These are phyloP conservation scores for Russula compacta DNA, from an alignment of 768 basidiomycete genomes.

Conservation along the genomic window DNA sequence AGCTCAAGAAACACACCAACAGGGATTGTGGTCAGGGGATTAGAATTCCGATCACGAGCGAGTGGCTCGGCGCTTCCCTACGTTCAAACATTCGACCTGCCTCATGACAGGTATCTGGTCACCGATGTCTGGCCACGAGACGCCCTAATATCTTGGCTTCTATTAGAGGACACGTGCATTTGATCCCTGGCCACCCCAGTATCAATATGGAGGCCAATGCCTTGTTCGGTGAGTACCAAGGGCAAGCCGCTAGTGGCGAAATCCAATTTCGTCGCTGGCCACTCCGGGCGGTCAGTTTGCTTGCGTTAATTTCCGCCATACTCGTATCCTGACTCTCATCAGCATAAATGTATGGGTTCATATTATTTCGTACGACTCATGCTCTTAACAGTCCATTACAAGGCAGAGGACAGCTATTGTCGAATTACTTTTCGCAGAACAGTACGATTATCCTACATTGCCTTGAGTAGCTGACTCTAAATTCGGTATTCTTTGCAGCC, in stretches of 20 bases:
- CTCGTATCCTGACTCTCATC: conserved; percentile 9
- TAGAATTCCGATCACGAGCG: conserved; percentile 6
- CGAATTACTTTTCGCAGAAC: conserved; percentile 83
- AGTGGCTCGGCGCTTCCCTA: conserved; percentile 22
- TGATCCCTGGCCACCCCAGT: conserved; percentile 35
- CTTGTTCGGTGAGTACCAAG: conserved; percentile 60
- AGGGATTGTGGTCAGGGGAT: conserved; percentile 17
- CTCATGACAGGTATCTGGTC: conserved; percentile 17
- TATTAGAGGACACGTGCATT: conserved; percentile 54
- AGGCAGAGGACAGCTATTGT: conserved; percentile 64
- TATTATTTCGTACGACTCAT: background rate
- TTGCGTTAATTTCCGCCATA: background rate
- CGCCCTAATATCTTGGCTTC: background rate
- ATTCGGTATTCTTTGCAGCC: conserved; percentile 34
- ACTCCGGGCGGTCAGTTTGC: conserved; percentile 45
- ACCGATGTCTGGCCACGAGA: background rate
- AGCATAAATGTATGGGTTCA: conserved; percentile 59
- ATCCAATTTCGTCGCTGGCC: conserved; percentile 67
- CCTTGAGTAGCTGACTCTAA: background rate
- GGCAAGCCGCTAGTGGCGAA: conserved; percentile 45
- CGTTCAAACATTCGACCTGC: conserved; percentile 38
- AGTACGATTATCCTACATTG: conserved; percentile 35
- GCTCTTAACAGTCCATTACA: background rate
- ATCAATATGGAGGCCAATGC: conserved; percentile 38
- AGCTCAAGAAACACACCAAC: background rate